Conservation (phyloP, 495 filamentous ascomycete genomes). For the Penicillium daleae region DNA sequence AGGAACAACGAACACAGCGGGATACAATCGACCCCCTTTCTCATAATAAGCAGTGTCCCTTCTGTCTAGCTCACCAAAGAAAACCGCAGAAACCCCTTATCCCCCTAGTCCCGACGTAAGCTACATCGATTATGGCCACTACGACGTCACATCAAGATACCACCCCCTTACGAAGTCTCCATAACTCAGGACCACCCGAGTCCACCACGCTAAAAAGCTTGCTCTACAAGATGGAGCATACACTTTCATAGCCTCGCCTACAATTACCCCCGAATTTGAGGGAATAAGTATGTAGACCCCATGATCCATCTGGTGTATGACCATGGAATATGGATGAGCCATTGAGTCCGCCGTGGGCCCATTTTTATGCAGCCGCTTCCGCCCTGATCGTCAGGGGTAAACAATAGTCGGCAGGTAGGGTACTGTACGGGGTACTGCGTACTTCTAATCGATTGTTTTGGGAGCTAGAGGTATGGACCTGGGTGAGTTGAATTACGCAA, state of each 20-base stretch:
- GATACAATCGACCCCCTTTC: too few species aligned
- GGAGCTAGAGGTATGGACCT: neutral
- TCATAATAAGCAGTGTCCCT: too few species aligned
- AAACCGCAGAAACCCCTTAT: constrained; percentile 4
- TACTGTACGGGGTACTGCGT: neutral
- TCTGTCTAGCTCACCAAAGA: too few species aligned
- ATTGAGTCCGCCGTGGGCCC: neutral
- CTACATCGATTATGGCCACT: too few species aligned
- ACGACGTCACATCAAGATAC: neutral
- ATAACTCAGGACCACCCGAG: too few species aligned
- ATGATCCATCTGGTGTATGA: neutral
- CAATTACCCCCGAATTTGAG: neutral
- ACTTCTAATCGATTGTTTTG: neutral
- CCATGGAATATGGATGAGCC: too few species aligned
- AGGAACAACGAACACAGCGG: too few species aligned
- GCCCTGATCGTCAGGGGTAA: neutral
- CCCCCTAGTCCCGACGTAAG: neutral
- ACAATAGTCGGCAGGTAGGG: neutral
- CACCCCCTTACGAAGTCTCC: neutral
- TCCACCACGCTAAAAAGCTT: constrained; percentile 4
- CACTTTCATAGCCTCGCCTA: neutral
- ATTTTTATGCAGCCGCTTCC: neutral
- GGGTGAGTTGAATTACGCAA: neutral
- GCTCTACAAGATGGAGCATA: neutral
- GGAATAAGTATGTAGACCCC: neutral